A percentile compares a stretch with the other conserved stretches of the same genome.
phyloP scores from a whole-genome alignment of 495 filamentous ascomycete species.

The Poronia punctata region DNA sequence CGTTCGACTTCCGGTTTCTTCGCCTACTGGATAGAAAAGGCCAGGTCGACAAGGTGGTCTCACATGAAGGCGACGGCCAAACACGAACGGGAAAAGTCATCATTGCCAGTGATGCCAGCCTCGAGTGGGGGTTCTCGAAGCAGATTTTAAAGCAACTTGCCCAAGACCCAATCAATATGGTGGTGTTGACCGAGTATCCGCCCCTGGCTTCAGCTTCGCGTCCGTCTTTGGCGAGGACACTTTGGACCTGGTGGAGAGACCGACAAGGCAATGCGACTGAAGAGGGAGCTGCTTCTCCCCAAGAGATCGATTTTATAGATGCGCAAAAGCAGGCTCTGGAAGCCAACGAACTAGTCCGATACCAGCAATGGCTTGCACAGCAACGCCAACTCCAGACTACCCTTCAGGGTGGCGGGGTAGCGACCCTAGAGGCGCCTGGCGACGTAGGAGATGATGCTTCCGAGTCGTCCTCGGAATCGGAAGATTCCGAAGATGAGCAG shows the following conservation, averaged over 20 bases:
- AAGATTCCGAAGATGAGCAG: slow-evolving; percentile 82
- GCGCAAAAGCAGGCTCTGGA: slow-evolving; percentile 58
- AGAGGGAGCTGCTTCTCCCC: slow-evolving; percentile 53
- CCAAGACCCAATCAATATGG: slow-evolving; percentile 65
- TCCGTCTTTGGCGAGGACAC: slow-evolving; percentile 46
- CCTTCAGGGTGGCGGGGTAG: slow-evolving; percentile 57
- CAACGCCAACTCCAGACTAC: slow-evolving; percentile 73
- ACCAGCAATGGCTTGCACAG: slow-evolving; percentile 85
- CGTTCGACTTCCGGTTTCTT: slow-evolving; percentile 86
- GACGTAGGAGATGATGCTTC: slow-evolving; percentile 80
- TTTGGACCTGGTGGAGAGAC: slow-evolving; percentile 72
- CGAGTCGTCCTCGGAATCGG: slow-evolving; percentile 71
- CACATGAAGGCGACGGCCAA: slow-evolving; percentile 27
- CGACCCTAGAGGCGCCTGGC: slow-evolving; percentile 58
- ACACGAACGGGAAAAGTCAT: slow-evolving; percentile 61
- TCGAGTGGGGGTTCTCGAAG: slow-evolving; percentile 94
- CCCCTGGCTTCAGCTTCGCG: slow-evolving; percentile 27
- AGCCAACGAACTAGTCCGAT: slow-evolving; percentile 65
- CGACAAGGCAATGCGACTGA: slow-evolving; percentile 44
- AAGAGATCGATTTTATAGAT: slow-evolving; percentile 51
- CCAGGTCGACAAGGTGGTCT: slow-evolving; percentile 59
- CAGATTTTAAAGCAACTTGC: slow-evolving; percentile 72
- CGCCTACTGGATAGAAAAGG: slow-evolving; percentile 71
- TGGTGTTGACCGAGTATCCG: slow-evolving; percentile 73
- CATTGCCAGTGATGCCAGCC: slow-evolving; percentile 77